Percentiles rank a stretch among this genome's conserved stretches.
Conservation (phyloP, 2,329 filamentous ascomycete genomes). For the Akanthomyces dipterigenus region DNA sequence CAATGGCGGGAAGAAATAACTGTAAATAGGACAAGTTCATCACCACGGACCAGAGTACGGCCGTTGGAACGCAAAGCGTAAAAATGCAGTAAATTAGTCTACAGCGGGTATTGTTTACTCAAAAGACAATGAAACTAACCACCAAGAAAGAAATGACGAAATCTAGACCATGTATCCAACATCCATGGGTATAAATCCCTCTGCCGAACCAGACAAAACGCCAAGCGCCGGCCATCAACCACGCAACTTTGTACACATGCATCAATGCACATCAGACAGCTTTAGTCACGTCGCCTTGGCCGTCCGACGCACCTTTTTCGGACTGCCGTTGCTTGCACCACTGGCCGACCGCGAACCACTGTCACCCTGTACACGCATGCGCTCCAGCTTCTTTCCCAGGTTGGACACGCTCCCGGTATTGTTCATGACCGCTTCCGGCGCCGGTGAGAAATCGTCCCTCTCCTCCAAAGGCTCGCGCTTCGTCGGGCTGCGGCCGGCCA, state of each 20-base stretch:
- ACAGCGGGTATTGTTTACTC: slow-evolving; percentile 8
- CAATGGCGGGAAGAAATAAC: neutral
- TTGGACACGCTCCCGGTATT: slow-evolving; percentile 23
- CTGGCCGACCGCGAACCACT: slow-evolving; percentile 19
- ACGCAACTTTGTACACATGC: neutral
- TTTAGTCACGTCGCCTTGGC: neutral
- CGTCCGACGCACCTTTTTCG: slow-evolving; percentile 46
- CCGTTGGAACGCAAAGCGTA: neutral
- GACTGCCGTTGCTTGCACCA: slow-evolving; percentile 32
- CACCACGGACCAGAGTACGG: neutral
- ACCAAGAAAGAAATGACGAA: neutral
- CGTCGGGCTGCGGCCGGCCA: slow-evolving; percentile 55
- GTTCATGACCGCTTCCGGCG: slow-evolving; percentile 10
- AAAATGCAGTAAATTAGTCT: slow-evolving; percentile 2
- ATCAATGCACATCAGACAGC: neutral
- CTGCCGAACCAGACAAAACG: neutral
- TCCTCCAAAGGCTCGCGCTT: slow-evolving; percentile 51
- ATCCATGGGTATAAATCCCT: neutral
- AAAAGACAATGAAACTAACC: neutral
- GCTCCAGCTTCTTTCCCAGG: slow-evolving; percentile 43
- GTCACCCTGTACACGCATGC: slow-evolving; percentile 40
- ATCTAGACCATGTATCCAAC: neutral
- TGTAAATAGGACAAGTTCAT: neutral
- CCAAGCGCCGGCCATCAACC: neutral
- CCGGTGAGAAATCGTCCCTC: slow-evolving; percentile 37